Evolutionary conservation across 345 rosid species (phyloP).

Genomic region (Citrus australasica): DNA sequence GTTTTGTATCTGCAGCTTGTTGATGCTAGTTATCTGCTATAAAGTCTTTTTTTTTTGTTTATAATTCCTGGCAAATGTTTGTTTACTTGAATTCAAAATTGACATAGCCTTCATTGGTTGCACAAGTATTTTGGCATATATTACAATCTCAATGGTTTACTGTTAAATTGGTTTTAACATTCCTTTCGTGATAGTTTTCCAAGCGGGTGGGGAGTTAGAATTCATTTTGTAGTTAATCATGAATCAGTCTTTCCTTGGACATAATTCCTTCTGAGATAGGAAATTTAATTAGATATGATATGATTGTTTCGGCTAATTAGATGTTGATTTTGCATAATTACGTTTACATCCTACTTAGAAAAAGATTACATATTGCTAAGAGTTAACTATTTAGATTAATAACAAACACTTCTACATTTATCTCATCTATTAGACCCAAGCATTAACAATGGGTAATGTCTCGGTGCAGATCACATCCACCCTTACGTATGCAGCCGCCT

Average conservation of each 20-base stretch:
- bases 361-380: neutral
- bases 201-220: neutral
- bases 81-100: neutral
- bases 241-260: neutral
- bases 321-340: neutral
- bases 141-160: neutral
- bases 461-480: constrained; percentile 62
- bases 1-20: neutral
- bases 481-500: constrained; percentile 71
- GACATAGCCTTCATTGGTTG: neutral
- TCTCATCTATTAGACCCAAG: neutral
- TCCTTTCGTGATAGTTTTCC: neutral
- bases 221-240: neutral
- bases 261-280: neutral
- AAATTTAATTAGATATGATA: neutral
- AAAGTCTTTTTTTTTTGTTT: neutral
- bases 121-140: neutral
- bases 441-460: neutral
- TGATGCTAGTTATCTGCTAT: neutral
- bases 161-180: neutral
- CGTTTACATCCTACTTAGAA: neutral
- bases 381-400: neutral
- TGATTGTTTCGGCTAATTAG: neutral
- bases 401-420: too few relatives aligned
- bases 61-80: neutral